Conservation (phyloP, 768 basidiomycete genomes). For the Suillus hirtellus region DNA sequence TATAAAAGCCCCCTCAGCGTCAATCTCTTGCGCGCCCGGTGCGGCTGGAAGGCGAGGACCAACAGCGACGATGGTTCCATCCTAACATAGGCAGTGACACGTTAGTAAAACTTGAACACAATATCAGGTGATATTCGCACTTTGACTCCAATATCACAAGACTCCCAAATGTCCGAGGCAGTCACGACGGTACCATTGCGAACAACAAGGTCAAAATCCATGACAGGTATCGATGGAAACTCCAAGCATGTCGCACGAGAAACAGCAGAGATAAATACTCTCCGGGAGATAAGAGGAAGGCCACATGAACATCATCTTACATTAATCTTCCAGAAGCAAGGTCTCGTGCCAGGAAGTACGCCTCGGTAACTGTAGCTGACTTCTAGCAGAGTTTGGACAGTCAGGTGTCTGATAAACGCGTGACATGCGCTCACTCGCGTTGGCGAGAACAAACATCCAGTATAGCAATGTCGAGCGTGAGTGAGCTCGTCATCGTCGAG, state of each 20-base stretch:
- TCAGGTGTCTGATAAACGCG: not conserved
- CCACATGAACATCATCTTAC: conserved; percentile 3
- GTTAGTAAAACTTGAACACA: not conserved
- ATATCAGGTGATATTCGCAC: not conserved
- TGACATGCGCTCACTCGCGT: not conserved
- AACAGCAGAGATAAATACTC: not conserved
- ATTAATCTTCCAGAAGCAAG: not conserved
- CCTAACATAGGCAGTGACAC: conserved; percentile 7
- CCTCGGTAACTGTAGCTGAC: not conserved
- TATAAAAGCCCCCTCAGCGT: conserved; percentile 36
- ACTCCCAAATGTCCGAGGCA: conserved; percentile 17
- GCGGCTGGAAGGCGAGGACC: conserved; percentile 16
- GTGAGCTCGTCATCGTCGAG: not conserved
- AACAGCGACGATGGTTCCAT: conserved; percentile 32
- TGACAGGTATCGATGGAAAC: not conserved
- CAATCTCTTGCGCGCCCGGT: conserved; percentile 30
- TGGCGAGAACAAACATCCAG: not conserved
- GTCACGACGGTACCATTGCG: conserved; percentile 21
- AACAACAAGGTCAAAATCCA: conserved; percentile 18
- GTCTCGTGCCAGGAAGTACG: conserved; percentile 5
- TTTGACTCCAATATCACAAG: conserved; percentile 33
- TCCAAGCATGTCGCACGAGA: not conserved
- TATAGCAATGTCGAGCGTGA: not conserved
- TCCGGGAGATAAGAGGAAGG: conserved; percentile 6
- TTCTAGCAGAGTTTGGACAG: not conserved